Evolutionary conservation across 805 yeast species (phyloP).

Genomic region (Metschnikowia lochheadii): DNA sequence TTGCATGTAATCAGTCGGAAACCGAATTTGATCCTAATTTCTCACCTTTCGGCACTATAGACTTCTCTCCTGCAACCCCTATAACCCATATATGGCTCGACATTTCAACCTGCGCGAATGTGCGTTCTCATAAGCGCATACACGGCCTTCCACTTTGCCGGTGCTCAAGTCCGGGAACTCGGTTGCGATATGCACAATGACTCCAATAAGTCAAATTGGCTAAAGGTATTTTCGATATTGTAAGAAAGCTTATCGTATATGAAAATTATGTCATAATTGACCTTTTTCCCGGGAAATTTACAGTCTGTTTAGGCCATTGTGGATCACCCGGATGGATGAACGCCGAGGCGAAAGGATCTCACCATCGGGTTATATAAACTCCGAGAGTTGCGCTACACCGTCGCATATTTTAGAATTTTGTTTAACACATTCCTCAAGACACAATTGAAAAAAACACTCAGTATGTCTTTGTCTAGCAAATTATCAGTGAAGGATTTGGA

Average conservation of each 20-base stretch:
- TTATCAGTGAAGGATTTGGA: slow-evolving; percentile 88
- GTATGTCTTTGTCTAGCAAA: slow-evolving; percentile 91
- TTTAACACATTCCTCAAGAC: slow-evolving; percentile 4
- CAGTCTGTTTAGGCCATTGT: neutral
- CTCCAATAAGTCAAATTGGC: neutral
- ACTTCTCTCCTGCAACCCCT: neutral
- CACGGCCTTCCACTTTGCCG: slow-evolving; percentile 1
- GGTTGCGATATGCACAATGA: neutral
- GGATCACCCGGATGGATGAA: slow-evolving; percentile 4
- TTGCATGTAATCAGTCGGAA: neutral
- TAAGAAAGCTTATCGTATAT: no score
- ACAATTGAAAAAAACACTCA: slow-evolving; percentile 9
- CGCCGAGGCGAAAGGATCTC: slow-evolving; percentile 4
- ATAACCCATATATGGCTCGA: neutral
- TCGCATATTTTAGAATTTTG: slow-evolving; percentile 1
- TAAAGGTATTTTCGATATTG: no score
- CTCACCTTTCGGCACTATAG: neutral
- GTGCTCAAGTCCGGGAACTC: neutral
- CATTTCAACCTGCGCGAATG: neutral
- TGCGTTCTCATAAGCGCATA: slow-evolving; percentile 3
- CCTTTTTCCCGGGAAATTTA: neutral
- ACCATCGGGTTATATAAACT: slow-evolving; percentile 4
- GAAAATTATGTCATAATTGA: no score
- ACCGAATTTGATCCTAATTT: neutral
- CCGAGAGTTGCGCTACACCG: slow-evolving; percentile 1